Percentiles rank a stretch among this genome's conserved stretches.
phyloP scores from a whole-genome alignment of 805 yeast species.

The Yarrowia divulgata region DNA sequence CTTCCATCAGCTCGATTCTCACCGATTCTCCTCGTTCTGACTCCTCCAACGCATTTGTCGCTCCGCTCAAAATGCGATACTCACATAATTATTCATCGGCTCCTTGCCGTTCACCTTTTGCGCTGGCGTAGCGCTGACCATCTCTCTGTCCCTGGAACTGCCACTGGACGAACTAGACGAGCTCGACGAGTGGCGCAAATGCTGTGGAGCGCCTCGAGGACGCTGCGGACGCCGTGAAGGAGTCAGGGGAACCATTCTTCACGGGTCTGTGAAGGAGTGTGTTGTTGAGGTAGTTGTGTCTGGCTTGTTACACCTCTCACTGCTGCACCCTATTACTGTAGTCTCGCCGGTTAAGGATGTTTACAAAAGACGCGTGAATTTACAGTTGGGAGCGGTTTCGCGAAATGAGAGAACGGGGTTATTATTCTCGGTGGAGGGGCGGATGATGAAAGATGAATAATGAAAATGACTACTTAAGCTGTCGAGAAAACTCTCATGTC shows the following conservation, averaged over 20 bases:
- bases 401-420: background rate
- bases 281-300: too few relatives aligned
- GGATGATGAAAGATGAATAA: too few relatives aligned
- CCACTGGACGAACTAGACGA: constrained; percentile 23
- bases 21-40: too few relatives aligned
- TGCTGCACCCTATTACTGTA: constrained; percentile 9
- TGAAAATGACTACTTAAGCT: too few relatives aligned
- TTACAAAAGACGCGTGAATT: constrained; percentile 30
- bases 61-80: constrained; percentile 6
- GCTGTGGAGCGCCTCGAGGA: constrained; percentile 10
- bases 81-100: constrained; percentile 35
- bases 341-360: constrained; percentile 5
- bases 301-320: too few relatives aligned
- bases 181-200: constrained; percentile 8
- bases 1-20: too few relatives aligned
- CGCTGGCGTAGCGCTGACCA: constrained; percentile 13
- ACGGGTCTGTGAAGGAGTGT: background rate
- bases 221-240: constrained; percentile 21
- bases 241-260: constrained; percentile 19
- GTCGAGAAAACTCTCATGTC: too few relatives aligned
- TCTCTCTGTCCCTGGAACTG: background rate
- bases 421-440: background rate
- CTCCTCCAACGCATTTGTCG: background rate
- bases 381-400: constrained; percentile 2
- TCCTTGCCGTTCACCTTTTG: constrained; percentile 21